A percentile compares a stretch with the other conserved stretches of the same genome.
Evolutionary conservation across 129 eudicot species (phyloP).

Genomic region (Solidago caesia): DNA sequence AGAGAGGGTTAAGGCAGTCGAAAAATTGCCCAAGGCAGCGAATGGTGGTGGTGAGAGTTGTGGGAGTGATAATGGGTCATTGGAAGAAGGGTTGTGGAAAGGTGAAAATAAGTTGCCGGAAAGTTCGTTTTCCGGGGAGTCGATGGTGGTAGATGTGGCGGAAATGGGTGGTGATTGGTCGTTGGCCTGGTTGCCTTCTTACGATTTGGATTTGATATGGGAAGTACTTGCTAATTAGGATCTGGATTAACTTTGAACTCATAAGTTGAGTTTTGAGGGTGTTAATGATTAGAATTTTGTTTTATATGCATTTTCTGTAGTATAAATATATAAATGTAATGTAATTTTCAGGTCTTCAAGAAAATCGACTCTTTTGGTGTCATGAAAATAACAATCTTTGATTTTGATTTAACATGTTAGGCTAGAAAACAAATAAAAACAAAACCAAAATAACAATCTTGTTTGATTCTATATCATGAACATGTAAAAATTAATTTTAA

Average conservation of each 20-base stretch:
- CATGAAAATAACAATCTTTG: not conserved
- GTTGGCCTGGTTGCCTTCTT: slow-evolving; percentile 66
- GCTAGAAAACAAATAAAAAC: too few species aligned
- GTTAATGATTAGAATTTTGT: slow-evolving; percentile 6
- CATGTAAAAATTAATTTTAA: too few species aligned
- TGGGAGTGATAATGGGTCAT: slow-evolving; percentile 32
- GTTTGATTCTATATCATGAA: too few species aligned
- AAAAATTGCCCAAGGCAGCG: slow-evolving; percentile 1
- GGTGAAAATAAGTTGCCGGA: slow-evolving; percentile 41
- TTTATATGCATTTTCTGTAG: not conserved
- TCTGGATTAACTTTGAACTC: not conserved
- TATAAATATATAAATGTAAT: not conserved
- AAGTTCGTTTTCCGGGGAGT: slow-evolving; percentile 32
- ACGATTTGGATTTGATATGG: slow-evolving; percentile 78
- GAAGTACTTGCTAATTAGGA: slow-evolving; percentile 64
- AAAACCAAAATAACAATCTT: too few species aligned
- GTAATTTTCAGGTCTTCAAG: not conserved
- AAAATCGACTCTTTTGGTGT: not conserved
- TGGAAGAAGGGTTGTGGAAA: slow-evolving; percentile 61
- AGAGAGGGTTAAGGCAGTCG: slow-evolving; percentile 5
- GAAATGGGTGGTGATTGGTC: slow-evolving; percentile 50
- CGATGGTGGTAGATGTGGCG: slow-evolving; percentile 24
- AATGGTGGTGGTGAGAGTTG: slow-evolving; percentile 17
- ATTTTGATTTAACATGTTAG: not conserved
- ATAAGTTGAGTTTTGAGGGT: slow-evolving; percentile 21